Conservation (phyloP, 345 rosid species). For the Cardiospermum halicacabum region DNA sequence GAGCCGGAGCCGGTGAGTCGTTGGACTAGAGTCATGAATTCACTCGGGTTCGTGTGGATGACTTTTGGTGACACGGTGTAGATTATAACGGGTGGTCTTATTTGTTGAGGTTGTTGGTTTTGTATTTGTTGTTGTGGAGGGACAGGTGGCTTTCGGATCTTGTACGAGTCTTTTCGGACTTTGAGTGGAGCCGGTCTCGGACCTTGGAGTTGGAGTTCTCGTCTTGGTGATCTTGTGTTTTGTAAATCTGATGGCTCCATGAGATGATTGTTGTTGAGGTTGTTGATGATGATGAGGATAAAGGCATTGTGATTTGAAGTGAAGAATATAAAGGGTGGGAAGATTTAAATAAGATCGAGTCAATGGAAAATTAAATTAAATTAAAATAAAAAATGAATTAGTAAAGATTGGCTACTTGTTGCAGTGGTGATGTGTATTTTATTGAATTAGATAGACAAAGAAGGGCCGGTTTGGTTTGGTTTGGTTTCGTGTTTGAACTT, state of each 20-base stretch:
- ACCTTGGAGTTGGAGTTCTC: slow-evolving; percentile 72
- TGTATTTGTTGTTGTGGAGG: slow-evolving; percentile 22
- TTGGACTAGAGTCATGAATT: slow-evolving; percentile 87
- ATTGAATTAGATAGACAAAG: neutral
- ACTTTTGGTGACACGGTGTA: slow-evolving; percentile 84
- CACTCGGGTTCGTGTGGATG: slow-evolving; percentile 73
- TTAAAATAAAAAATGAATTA: neutral
- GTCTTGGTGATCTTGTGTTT: slow-evolving; percentile 50
- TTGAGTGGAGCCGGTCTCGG: slow-evolving; percentile 76
- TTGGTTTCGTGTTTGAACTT: slow-evolving; percentile 32
- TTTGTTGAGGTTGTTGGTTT: slow-evolving; percentile 23
- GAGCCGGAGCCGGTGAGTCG: slow-evolving; percentile 64
- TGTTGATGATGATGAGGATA: neutral
- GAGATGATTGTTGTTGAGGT: neutral
- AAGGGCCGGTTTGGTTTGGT: slow-evolving; percentile 33
- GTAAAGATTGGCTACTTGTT: slow-evolving; percentile 4
- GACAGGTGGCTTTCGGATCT: slow-evolving; percentile 68
- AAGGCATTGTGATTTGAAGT: slow-evolving; percentile 14
- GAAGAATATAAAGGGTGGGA: neutral
- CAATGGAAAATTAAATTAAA: neutral
- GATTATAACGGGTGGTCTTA: slow-evolving; percentile 66
- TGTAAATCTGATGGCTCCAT: slow-evolving; percentile 43
- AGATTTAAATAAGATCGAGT: neutral
- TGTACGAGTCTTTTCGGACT: slow-evolving; percentile 69
- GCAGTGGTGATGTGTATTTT: neutral